Evolutionary conservation across 768 basidiomycete genomes (phyloP), one percentile per base, ranked within the genome.

Genomic region (Sutorius australiensis): DNA sequence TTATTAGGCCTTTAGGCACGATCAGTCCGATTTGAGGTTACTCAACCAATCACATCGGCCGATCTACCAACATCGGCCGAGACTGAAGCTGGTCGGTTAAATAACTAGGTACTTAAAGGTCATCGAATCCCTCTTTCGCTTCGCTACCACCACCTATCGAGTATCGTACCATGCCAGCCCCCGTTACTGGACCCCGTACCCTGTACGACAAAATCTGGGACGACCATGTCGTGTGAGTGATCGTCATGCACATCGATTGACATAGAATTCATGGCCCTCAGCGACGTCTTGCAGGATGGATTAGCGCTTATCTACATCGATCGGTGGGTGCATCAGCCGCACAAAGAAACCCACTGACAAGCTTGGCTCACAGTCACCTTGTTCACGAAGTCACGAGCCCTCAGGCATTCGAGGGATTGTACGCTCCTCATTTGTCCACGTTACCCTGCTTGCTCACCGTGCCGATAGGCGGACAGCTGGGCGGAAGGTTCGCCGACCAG

Each of bases 161-260:
- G 24, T 24, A 24, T 28, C 58, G 16, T 43, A 41, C n/a, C 31
- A 86, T 86, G 84, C 80, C 84, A 40, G 77, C 73, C 31, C 71
- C 81, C n/a, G 70, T 77, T 16, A 60, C 75, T 49, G 72, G 77
- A 19, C 92, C 92, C 10, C 85, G 92, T 56, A 98, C 95, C 33
- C 78, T 98, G 30, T 97, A 98, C 72, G 95, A 98, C 74, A 98
- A 98, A 76, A 92, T 98, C 58, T 97, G 91, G 85, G 92, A 97
- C 60, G 93, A 98, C 68, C 95, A 98, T 74, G 83, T 95, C 65
- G 88, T 98, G 84, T 92, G 63, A 56, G 89, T 59, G 30, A 47
- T 46, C 12, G 14, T 10, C 24, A 30, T 43, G 4, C 33, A 27
- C 69, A 47, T 43, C 50, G 46, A 27, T 17, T 17, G 51, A 48